Conservation (phyloP, 306 rosid species). For the Casuarina cunninghamiana region DNA sequence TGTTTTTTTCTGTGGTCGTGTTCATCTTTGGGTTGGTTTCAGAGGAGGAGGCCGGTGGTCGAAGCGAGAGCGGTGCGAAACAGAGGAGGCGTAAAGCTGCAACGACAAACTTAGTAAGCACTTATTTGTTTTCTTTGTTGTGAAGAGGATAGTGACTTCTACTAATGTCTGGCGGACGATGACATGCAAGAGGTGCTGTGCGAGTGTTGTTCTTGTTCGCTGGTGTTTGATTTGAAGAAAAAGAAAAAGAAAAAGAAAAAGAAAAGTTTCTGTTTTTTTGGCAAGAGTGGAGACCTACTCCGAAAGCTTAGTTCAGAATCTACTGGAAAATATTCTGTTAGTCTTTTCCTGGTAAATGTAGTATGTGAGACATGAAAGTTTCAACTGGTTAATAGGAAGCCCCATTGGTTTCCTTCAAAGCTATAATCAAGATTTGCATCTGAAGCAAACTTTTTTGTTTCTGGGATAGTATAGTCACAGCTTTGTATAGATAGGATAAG, state of each 20-base stretch:
- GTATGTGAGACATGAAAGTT: too few relatives aligned
- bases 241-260: neutral
- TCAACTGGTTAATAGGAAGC: too few relatives aligned
- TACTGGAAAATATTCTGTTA: neutral
- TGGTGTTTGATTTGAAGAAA: neutral
- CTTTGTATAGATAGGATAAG: neutral
- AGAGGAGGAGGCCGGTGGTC: slow-evolving; percentile 61
- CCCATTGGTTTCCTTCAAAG: too few relatives aligned
- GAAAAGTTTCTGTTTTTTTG: too few relatives aligned
- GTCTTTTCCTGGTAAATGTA: neutral
- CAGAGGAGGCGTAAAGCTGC: slow-evolving; percentile 48
- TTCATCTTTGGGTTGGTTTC: slow-evolving; percentile 26
- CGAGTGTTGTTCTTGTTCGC: neutral
- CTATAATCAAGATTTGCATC: too few relatives aligned
- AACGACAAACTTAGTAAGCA: slow-evolving; percentile 43
- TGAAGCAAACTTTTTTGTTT: too few relatives aligned
- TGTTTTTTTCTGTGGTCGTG: slow-evolving; percentile 1
- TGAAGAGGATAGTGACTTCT: neutral
- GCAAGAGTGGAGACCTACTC: neutral
- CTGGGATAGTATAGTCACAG: too few relatives aligned
- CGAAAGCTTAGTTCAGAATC: neutral
- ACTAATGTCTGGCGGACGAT: neutral
- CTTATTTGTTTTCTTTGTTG: neutral
- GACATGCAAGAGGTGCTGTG: too few relatives aligned
- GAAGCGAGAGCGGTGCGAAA: slow-evolving; percentile 39